Base-by-base conservation (phyloP, 768 basidiomycete genomes). In the Mycena galericulata region DNA sequence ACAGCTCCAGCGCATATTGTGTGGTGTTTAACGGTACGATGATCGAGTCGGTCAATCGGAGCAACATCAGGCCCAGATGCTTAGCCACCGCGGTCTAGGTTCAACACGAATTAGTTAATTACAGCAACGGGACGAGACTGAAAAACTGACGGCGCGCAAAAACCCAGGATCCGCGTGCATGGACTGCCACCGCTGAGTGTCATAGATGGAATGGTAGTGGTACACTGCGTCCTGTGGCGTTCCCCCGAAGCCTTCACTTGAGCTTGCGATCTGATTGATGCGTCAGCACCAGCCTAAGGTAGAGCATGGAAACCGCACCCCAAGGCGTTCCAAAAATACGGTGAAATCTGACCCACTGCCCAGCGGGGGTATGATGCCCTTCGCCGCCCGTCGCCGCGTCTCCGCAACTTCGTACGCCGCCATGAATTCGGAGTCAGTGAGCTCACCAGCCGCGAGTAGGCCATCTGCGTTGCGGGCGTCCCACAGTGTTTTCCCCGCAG, bases 281-380 rank as follows among this genome's bases (percentile, higher is more conserved):
- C 62, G 11, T 77, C 72, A 49, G 59, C 41, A 66, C 41, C 49
- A 14, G 29, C 50, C 15, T 57, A 32, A 22, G 15, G 36, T 17
- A 43, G 63, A 22, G 18, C 27, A 41, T 8, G 15, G 36, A 20
- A 43, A 65, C 74, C 80, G 45, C 73, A 84, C 84, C n/a, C 87
- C 87, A 24, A 88, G 74, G 54, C 90, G 84, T 78, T 98, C 95
- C 73, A 99, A 80, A 82, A 98, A 98, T 12, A 95, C 92, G 0
- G 97, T 98, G 72, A 86, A 98, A 78, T 98, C 97, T 65, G 93
- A 95, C 27, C 95, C 95, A 57, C 91, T 93, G 43, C 95, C 95
- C n/a, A 96, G 80, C 18, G 93, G 86, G 0, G 45, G 41, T 38
- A 96, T 78, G 22, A 85, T 86, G 3, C 79, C 81, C n/a, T 78